These are phyloP conservation scores for Termitomyces sp. DNA, from an alignment of 1,284 basidiomycete genomes.

Conservation along the genomic window DNA sequence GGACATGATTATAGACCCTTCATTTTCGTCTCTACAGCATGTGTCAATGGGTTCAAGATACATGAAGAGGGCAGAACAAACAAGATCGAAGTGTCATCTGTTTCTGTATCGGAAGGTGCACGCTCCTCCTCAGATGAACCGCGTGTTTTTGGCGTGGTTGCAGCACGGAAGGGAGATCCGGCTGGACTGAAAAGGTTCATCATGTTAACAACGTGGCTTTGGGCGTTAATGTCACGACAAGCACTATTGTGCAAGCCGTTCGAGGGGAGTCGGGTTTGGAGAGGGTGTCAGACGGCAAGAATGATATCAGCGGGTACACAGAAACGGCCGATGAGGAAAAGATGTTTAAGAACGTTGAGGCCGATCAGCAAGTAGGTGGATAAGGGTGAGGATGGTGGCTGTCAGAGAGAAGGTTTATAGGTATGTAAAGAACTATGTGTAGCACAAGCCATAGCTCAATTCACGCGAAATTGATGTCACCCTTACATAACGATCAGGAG, in stretches of 20 bases:
- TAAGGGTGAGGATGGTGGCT: constrained; percentile 1
- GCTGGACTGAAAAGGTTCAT: constrained; percentile 75
- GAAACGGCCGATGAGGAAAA: not conserved
- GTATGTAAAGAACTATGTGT: not conserved
- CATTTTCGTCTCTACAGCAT: constrained; percentile 62
- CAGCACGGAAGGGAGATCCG: constrained; percentile 51
- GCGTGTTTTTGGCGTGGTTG: constrained; percentile 41
- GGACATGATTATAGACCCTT: constrained; percentile 75
- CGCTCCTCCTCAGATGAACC: constrained; percentile 60
- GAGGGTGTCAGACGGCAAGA: not conserved
- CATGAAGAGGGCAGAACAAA: constrained; percentile 39
- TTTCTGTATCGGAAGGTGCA: constrained; percentile 71
- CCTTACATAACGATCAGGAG: constrained; percentile 17
- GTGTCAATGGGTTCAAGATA: constrained; percentile 27
- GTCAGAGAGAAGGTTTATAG: constrained; percentile 1
- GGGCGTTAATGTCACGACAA: constrained; percentile 6
- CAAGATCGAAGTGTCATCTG: constrained; percentile 82
- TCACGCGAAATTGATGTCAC: constrained; percentile 20
- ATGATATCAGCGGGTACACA: not conserved
- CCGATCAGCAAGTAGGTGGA: not conserved
- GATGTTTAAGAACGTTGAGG: not conserved
- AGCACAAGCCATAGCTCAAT: not conserved
- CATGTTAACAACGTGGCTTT: constrained; percentile 41
- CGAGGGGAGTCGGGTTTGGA: not conserved
- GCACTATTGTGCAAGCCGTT: constrained; percentile 1